Evolutionary conservation across 2,329 filamentous ascomycete genomes (phyloP), one percentile per base, ranked within the genome.

Genomic region (Aspergillus thermomutatus): DNA sequence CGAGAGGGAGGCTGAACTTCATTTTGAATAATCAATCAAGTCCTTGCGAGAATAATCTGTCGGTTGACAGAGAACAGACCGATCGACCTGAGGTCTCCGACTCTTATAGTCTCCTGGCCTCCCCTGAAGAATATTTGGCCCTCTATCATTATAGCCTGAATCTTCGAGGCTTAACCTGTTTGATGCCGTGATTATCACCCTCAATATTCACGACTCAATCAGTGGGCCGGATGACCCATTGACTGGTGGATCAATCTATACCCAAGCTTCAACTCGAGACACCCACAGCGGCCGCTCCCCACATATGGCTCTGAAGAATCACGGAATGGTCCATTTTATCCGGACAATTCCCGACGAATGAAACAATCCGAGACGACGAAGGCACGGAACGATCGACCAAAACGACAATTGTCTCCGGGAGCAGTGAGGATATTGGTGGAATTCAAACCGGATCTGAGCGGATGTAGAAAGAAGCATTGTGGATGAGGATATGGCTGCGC

Each of bases 1-100:
- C 49, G 64, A 58, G 57, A 65, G 57, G 3, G 61, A 62, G 23
- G 37, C 64, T 56, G 47, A 66, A 62, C 62, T 70, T 72, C 70
- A 72, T 72, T 21, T 46, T 68, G 61, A 34, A 27, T 23, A 45
- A 23, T 19, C 10, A n/a, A 14, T 37, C 31, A 45, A 23, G 41
- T 14, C 21, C 21, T 19, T 45, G 8, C 7, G n/a, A 21, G 3
- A 6, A 45, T 45, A n/a, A 45, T 10, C 19, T 23, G 41, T 45
- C 17, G 31, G 17, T 17, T 45, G n/a, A 23, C 19, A 21, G 8
- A 45, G 8, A 21, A 21, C 19, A 45, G 8, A 45, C 19, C 8
- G 8, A 23, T 23, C 3, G 10, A 21, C 7, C 8, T n/a, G 40
- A 43, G 17, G 21, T 2, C 19, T 23, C n/a, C 19, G 19, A 45